Evolutionary conservation across 441 rosid species (phyloP), one percentile per base, ranked within the genome.

Genomic region (Adansonia madagascariensis): DNA sequence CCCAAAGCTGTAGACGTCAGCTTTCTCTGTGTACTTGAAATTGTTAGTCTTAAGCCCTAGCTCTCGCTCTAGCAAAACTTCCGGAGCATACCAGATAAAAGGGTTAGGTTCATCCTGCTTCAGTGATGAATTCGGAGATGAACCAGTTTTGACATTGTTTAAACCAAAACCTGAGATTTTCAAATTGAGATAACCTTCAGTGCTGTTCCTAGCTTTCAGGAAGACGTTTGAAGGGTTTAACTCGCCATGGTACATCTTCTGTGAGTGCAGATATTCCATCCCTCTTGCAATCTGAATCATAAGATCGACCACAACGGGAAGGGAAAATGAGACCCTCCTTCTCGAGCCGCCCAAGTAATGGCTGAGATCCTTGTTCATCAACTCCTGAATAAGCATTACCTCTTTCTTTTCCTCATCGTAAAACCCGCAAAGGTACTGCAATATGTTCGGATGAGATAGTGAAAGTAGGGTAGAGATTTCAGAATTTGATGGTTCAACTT

Each of bases 221-320:
- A 91, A 87, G 76, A 97, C 76, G 27, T 88, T 93, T 12, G 88
- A 85, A 7, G 97, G 98, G 73, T 88, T 91, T 84, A 97, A 80
- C 64, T 93, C 93, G 49, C 99, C 97, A 66, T 89, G 93, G 74
- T 81, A 86, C 35, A 89, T 83, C 75, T 91, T 89, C 57, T 77
- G 79, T 0, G 91, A 86, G 77, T 97, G 98, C 46, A 97, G 98
- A 86, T 85, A 97, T 41, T 93, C 98, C 97, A 94, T 91, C 4
- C 97, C 98, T 84, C 98, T 84, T 0, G 97, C 95, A 67, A 97
- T 89, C 75, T 97, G 99, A 73, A 92, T 92, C 95, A 97, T 91
- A 17, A 94, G 83, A 80, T 97, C 99, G 20, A 93, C 87, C 18
- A 91, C 89, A 24, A 91, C 79, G 0, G 97, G 89, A 71, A 94